phyloP scores from a whole-genome alignment of 768 basidiomycete genomes.

The Lactarius evosmus region DNA sequence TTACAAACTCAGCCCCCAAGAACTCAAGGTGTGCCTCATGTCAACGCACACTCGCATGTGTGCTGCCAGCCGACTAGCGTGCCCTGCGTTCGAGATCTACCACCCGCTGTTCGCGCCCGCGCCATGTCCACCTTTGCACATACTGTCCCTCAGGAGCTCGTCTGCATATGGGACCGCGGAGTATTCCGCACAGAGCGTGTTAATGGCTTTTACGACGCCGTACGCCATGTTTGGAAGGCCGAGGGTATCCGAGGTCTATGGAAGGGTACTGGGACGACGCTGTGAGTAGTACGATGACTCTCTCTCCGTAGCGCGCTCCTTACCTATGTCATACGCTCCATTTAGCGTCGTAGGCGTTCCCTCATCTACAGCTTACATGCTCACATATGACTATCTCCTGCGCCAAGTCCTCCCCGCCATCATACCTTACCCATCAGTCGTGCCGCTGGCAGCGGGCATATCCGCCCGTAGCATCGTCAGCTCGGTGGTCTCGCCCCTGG shows the following conservation, averaged over 20 bases:
- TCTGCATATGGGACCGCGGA: slow-evolving; percentile 78
- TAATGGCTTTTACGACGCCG: slow-evolving; percentile 82
- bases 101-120: slow-evolving; percentile 56
- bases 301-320: slow-evolving; percentile 1
- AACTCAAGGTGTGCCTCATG: slow-evolving; percentile 41
- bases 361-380: slow-evolving; percentile 89
- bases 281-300: slow-evolving; percentile 50
- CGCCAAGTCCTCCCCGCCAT: slow-evolving; percentile 59
- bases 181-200: slow-evolving; percentile 68
- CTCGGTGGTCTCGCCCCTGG: slow-evolving; percentile 79
- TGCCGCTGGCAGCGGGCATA: slow-evolving; percentile 80
- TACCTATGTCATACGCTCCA: slow-evolving; percentile 22
- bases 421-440: slow-evolving; percentile 49
- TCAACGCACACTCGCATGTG: slow-evolving; percentile 52
- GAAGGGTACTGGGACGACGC: slow-evolving; percentile 90
- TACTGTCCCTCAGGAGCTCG: slow-evolving; percentile 58
- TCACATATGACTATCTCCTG: slow-evolving; percentile 88
- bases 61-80: slow-evolving; percentile 64
- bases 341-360: slow-evolving; percentile 85
- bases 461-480: slow-evolving; percentile 78
- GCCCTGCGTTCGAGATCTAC: slow-evolving; percentile 28
- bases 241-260: slow-evolving; percentile 87
- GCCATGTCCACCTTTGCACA: slow-evolving; percentile 71
- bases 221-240: slow-evolving; percentile 71
- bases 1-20: slow-evolving; percentile 84